Evolutionary conservation across 768 basidiomycete genomes (phyloP), one percentile per base, ranked within the genome.

Genomic region (Mycena haematopus): DNA sequence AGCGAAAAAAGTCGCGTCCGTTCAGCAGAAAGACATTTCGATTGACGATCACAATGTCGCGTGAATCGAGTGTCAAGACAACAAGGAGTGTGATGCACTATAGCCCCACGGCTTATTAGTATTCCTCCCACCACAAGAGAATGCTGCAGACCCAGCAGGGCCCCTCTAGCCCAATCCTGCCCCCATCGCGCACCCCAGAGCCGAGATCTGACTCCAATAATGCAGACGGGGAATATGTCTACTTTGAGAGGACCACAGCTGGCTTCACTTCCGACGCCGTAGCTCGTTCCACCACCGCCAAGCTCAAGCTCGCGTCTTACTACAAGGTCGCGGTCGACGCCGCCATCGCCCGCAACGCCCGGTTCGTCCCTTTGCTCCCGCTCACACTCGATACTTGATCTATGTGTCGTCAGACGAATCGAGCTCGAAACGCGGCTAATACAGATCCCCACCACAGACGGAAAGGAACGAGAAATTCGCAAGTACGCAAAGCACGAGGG

Each of bases 261-360:
- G 86, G 85, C 60, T 96, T 96, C 80, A 90, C 90, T 19, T 86
- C 94, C 66, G 89, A 92, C 72, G 91, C 93, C 21, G 84, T 94
- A 55, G 93, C 95, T 60, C 91, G 92, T 52, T 90, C 93, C 9
- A 96, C 94, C 51, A 92, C 92, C 25, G 95, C 96, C 21, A 97
- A 97, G 74, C 86, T 98, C 75, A 97, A 97, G 77, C 88, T 99
- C 58, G 96, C 96, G 77, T 92, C 96, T 49, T 98, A 90, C 80
- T 99, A 99, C 83, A 98, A 98, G 77, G 91, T 98, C 60, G 95
- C 96, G 6, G 96, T 99, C 35, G 95, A 99, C 74, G 86, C 93
- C 65, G 96, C 96, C 51, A 96, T 99, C 65, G 95, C 95, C 74
- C 83, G 96, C 61, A 98, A 98, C 76, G 90, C 91, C 53, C 86